phyloP scores from a whole-genome alignment of 441 rosid genomes.

The Flueggea neowawraea region DNA sequence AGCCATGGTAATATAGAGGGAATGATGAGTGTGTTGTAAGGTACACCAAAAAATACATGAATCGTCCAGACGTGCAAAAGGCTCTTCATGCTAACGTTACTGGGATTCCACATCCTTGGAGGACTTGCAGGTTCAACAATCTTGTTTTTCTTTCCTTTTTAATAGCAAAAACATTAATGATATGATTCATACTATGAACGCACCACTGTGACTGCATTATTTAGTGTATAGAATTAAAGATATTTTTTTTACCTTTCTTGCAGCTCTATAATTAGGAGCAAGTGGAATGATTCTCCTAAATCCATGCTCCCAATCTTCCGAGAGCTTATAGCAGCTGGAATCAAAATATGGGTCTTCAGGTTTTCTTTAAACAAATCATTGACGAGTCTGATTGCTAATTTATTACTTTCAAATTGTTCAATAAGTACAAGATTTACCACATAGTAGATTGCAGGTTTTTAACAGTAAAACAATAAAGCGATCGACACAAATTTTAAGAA shows the following conservation, averaged over 20 bases:
- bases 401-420: not conserved
- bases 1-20: conserved; percentile 80
- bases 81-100: conserved; percentile 75
- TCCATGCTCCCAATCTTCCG: conserved; percentile 67
- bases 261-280: conserved; percentile 56
- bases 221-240: too few relatives aligned
- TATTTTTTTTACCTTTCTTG: not conserved
- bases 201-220: too few relatives aligned
- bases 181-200: too few relatives aligned
- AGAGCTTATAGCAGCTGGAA: conserved; percentile 56
- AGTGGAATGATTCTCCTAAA: conserved; percentile 66
- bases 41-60: conserved; percentile 67
- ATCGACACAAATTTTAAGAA: too few relatives aligned
- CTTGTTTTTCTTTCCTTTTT: not conserved
- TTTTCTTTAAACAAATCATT: not conserved
- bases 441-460: too few relatives aligned
- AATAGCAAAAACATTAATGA: not conserved
- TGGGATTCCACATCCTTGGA: conserved; percentile 61
- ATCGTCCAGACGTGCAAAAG: conserved; percentile 58
- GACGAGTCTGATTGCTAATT: not conserved
- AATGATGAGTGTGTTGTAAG: conserved; percentile 58
- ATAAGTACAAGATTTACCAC: too few relatives aligned
- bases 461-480: too few relatives aligned
- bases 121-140: conserved; percentile 66
- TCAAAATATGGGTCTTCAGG: conserved; percentile 87